Percentiles rank a stretch among this genome's conserved stretches.
phyloP scores from a whole-genome alignment of 1,139 yeast species.

The Saccharomyces uvarum region DNA sequence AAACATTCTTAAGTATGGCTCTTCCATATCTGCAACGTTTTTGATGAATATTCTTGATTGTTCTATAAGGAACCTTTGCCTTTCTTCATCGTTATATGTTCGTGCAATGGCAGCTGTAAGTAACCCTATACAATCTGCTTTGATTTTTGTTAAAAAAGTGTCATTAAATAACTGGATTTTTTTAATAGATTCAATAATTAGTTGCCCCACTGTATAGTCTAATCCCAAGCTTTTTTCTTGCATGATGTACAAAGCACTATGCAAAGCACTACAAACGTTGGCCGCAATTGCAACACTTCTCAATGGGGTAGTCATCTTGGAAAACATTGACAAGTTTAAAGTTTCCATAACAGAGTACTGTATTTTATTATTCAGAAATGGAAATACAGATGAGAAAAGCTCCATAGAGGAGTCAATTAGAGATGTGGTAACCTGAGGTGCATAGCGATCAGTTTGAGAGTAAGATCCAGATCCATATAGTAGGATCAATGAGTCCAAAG shows the following conservation, averaged over 20 bases:
- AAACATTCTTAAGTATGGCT: slow-evolving; percentile 63
- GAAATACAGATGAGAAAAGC: slow-evolving; percentile 63
- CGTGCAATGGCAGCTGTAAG: slow-evolving; percentile 35
- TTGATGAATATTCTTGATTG: slow-evolving; percentile 50
- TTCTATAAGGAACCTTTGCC: slow-evolving; percentile 33
- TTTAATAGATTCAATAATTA: slow-evolving; percentile 53
- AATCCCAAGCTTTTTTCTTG: slow-evolving; percentile 27
- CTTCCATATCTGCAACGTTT: slow-evolving; percentile 50
- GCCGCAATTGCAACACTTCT: slow-evolving; percentile 47
- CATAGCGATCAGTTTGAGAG: slow-evolving; percentile 23
- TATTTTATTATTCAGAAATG: slow-evolving; percentile 67
- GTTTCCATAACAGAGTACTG: slow-evolving; percentile 83
- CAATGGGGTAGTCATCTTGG: slow-evolving; percentile 31
- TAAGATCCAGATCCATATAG: slow-evolving; percentile 30
- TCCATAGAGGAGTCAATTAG: slow-evolving; percentile 73
- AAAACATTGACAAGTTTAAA: slow-evolving; percentile 48
- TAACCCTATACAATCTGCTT: slow-evolving; percentile 64
- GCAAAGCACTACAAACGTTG: slow-evolving; percentile 57
- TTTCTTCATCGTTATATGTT: slow-evolving; percentile 22
- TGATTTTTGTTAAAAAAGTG: slow-evolving; percentile 40
- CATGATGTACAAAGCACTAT: slow-evolving; percentile 42
- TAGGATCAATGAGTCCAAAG: slow-evolving; percentile 35
- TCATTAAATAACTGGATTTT: slow-evolving; percentile 36
- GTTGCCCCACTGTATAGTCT: slow-evolving; percentile 42
- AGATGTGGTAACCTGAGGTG: slow-evolving; percentile 42